phyloP scores from a whole-genome alignment of 768 basidiomycete species.

The Termitomyces sp. region DNA sequence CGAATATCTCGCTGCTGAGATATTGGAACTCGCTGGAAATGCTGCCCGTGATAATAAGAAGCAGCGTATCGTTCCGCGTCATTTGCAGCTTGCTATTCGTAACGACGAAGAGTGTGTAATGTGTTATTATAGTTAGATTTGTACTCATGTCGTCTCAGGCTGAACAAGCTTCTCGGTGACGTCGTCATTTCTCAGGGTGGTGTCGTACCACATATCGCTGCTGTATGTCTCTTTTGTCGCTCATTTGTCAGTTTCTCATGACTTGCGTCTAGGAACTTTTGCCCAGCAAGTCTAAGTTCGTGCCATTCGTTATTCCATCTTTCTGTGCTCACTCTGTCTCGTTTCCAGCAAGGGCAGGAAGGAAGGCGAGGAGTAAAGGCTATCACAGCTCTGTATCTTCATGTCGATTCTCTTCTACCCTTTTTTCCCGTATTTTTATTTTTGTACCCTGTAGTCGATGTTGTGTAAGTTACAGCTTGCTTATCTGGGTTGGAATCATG shows the following conservation, averaged over 20 bases:
- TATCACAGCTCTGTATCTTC: background rate
- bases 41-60: slow-evolving; percentile 91
- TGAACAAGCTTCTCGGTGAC: slow-evolving; percentile 66
- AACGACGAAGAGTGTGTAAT: slow-evolving; percentile 80
- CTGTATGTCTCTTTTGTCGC: slow-evolving; percentile 21
- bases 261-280: slow-evolving; percentile 28
- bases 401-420: slow-evolving; percentile 15
- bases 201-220: slow-evolving; percentile 77
- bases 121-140: background rate
- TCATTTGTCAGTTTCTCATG: background rate
- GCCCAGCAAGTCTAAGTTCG: slow-evolving; percentile 34
- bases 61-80: slow-evolving; percentile 93
- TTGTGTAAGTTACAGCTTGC: slow-evolving; percentile 9
- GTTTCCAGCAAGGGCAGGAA: slow-evolving; percentile 32
- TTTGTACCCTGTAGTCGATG: slow-evolving; percentile 13
- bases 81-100: slow-evolving; percentile 90
- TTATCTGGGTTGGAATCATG: background rate
- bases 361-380: slow-evolving; percentile 30
- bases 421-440: slow-evolving; percentile 12
- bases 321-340: background rate
- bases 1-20: slow-evolving; percentile 90
- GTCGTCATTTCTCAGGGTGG: slow-evolving; percentile 96
- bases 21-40: slow-evolving; percentile 89
- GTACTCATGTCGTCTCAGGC: slow-evolving; percentile 28
- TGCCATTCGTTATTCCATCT: background rate